These are phyloP conservation scores for Nothophaeocryptopus gaeumannii DNA, from an alignment of 2,329 filamentous ascomycete species.

Conservation along the genomic window DNA sequence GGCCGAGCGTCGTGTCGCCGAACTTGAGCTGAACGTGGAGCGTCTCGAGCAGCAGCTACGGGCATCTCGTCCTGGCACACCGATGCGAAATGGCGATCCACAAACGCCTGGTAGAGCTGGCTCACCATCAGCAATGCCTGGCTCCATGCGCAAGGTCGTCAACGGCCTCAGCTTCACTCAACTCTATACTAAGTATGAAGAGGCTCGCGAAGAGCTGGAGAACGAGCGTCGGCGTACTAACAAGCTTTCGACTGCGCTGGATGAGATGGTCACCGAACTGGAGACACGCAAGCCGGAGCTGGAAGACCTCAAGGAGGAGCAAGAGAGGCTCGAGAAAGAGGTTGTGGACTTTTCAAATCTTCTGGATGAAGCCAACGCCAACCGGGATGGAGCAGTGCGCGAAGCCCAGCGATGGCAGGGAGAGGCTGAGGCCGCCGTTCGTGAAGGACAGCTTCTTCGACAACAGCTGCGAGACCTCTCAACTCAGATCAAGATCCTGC, in stretches of 20 bases:
- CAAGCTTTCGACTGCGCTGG: constrained; percentile 71
- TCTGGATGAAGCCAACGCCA: constrained; percentile 75
- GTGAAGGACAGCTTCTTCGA: constrained; percentile 73
- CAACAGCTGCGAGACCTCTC: constrained; percentile 87
- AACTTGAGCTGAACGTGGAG: constrained; percentile 63
- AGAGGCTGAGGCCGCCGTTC: constrained; percentile 60
- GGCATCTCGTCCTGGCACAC: constrained; percentile 48
- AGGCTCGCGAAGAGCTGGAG: constrained; percentile 67
- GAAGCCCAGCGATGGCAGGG: constrained; percentile 74
- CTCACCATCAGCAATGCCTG: constrained; percentile 43
- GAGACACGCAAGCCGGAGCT: constrained; percentile 86
- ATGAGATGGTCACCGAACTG: constrained; percentile 80
- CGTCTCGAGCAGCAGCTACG: constrained; percentile 45
- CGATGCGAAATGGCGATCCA: constrained; percentile 44
- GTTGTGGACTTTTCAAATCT: constrained; percentile 74
- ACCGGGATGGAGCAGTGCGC: constrained; percentile 75
- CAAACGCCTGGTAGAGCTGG: constrained; percentile 36
- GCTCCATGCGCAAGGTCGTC: constrained; percentile 51
- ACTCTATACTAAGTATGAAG: constrained; percentile 61
- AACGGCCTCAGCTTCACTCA: constrained; percentile 60
- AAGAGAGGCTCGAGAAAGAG: constrained; percentile 74
- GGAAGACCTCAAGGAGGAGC: constrained; percentile 77
- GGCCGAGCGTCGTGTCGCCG: constrained; percentile 61
- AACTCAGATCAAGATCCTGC: constrained; percentile 82
- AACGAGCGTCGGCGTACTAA: constrained; percentile 71